Evolutionary conservation across 2,329 filamentous ascomycete species (phyloP).

Genomic region (Sarocladium kiliense): DNA sequence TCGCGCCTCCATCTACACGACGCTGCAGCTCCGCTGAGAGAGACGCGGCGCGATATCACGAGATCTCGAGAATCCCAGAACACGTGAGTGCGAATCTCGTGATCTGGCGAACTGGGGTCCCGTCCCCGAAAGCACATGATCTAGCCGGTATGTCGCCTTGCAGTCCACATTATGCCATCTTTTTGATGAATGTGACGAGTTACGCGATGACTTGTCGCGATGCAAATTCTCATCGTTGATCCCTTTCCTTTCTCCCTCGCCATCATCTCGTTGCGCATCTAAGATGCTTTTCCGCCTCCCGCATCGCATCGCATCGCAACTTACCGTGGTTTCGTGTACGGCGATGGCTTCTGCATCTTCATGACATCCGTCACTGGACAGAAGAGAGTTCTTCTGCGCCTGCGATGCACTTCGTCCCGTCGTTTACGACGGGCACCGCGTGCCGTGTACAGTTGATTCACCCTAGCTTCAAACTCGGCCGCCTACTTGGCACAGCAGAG

Average conservation of each 20-base stretch:
- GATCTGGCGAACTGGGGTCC: slow-evolving; percentile 26
- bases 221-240: slow-evolving; percentile 2
- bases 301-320: neutral
- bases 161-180: slow-evolving; percentile 13
- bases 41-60: slow-evolving; percentile 38
- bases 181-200: slow-evolving; percentile 1
- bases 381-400: neutral
- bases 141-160: slow-evolving; percentile 36
- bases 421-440: neutral
- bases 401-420: neutral
- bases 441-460: neutral
- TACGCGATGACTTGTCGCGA: neutral
- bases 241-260: neutral
- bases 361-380: neutral
- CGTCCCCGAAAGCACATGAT: slow-evolving; percentile 35
- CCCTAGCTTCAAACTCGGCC: neutral
- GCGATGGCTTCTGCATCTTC: neutral
- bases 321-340: neutral
- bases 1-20: slow-evolving; percentile 6
- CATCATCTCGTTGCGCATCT: neutral
- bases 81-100: slow-evolving; percentile 41
- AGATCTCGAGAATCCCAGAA: slow-evolving; percentile 34
- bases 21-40: neutral
- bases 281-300: neutral
- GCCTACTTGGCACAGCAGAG: neutral